phyloP scores from a whole-genome alignment of 164 flowering plant species.

The Santalum album region DNA sequence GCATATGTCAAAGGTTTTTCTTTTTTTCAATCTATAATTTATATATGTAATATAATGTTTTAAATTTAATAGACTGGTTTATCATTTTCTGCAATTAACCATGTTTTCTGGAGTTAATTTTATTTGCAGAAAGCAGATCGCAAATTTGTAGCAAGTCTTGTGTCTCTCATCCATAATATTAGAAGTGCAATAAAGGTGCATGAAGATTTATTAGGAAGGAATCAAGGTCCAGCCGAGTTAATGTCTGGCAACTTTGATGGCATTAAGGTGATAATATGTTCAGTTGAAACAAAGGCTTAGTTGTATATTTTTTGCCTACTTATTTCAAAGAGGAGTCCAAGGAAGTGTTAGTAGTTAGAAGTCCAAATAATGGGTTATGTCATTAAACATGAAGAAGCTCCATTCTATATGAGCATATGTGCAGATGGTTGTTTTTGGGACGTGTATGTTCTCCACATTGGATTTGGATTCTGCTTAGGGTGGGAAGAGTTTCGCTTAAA shows the following conservation, averaged over 20 bases:
- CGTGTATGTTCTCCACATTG: no score
- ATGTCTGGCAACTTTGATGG: conserved; percentile 63
- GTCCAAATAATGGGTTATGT: background rate
- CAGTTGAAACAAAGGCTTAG: background rate
- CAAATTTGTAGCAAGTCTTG: conserved; percentile 36
- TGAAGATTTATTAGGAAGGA: conserved; percentile 29
- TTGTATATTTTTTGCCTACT: background rate
- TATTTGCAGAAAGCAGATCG: conserved; percentile 61
- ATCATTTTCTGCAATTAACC: background rate
- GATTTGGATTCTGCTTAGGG: no score
- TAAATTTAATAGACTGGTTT: no score
- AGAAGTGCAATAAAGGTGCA: conserved; percentile 43
- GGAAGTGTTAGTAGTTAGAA: background rate
- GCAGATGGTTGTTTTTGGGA: no score
- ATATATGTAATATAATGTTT: no score
- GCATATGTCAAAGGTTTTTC: conserved; percentile 64
- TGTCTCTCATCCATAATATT: conserved; percentile 39
- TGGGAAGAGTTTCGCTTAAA: no score
- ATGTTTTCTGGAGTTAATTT: conserved; percentile 4
- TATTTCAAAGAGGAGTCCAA: background rate
- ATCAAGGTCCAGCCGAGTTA: conserved; percentile 44
- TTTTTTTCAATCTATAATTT: no score
- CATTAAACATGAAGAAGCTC: background rate
- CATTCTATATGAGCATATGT: background rate
- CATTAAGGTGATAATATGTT: conserved; percentile 43